phyloP scores from a whole-genome alignment of 139 green algal species.

The Gonium pectorale region DNA sequence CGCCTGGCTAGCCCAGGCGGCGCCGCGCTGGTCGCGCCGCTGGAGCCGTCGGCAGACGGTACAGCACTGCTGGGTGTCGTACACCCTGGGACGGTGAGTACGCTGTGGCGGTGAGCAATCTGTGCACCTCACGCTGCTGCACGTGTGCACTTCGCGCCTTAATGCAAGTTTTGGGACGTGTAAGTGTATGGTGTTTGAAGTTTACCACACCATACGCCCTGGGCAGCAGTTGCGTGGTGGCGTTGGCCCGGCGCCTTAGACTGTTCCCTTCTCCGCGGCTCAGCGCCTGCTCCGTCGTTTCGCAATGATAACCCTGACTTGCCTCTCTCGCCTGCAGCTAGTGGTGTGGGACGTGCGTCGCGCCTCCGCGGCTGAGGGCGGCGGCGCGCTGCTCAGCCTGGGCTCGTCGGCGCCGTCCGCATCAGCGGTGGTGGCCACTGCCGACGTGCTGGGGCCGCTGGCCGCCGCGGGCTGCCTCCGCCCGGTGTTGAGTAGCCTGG shows the following conservation, averaged over 20 bases:
- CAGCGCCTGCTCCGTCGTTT: too few species aligned
- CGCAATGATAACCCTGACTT: too few species aligned
- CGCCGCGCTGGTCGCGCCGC: background rate
- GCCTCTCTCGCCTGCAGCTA: conserved; percentile 15
- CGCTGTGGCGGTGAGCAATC: too few species aligned
- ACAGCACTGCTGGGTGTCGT: conserved; percentile 32
- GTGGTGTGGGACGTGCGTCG: conserved; percentile 37
- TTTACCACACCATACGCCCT: too few species aligned
- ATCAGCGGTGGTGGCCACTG: background rate
- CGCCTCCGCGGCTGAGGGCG: background rate
- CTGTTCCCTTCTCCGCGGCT: too few species aligned
- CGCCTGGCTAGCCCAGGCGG: conserved; percentile 24
- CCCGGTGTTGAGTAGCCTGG: conserved; percentile 13
- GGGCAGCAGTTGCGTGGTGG: too few species aligned
- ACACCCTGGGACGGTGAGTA: conserved; percentile 28
- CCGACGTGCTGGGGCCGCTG: conserved; percentile 7
- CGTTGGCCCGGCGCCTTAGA: too few species aligned
- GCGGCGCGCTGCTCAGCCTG: background rate
- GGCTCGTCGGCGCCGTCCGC: background rate
- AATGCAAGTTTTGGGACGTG: too few species aligned
- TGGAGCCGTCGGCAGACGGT: conserved; percentile 9
- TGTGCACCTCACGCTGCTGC: too few species aligned
- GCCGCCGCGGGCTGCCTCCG: conserved; percentile 5
- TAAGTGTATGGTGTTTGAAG: too few species aligned
- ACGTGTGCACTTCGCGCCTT: too few species aligned